Conservation (phyloP, 768 basidiomycete species). For the Lentinula lateritia region DNA sequence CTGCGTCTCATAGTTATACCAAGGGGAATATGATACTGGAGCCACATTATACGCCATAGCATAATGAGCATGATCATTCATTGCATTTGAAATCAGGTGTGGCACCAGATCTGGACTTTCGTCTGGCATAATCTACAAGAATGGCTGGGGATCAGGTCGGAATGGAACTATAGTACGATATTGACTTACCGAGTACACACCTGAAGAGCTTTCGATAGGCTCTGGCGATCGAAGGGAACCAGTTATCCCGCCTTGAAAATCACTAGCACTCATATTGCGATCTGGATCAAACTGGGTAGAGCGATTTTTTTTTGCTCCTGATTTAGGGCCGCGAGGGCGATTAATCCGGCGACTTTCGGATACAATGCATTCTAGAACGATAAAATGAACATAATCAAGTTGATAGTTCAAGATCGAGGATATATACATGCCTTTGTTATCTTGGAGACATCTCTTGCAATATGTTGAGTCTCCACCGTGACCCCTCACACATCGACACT, state of each 20-base stretch:
- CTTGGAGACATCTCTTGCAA: background rate
- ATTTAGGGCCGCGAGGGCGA: background rate
- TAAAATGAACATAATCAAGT: background rate
- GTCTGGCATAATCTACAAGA: background rate
- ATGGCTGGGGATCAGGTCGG: too few relatives aligned
- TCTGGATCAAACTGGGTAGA: background rate
- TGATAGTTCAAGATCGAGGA: background rate
- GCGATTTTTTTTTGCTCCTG: background rate
- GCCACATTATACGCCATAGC: background rate
- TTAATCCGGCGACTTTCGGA: background rate
- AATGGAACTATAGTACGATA: too few relatives aligned
- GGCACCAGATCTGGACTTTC: background rate
- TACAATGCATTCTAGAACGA: background rate
- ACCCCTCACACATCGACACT: background rate
- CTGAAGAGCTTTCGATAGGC: background rate
- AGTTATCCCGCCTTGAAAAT: background rate
- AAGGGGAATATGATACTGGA: background rate
- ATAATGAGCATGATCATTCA: background rate
- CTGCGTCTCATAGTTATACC: background rate
- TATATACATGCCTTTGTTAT: background rate
- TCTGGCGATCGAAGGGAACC: background rate
- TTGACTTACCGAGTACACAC: background rate
- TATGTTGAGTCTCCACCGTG: background rate
- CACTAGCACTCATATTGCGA: background rate
- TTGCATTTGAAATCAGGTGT: background rate